Base-by-base conservation (phyloP, 768 basidiomycete species). In the Lenzites betulinus region DNA sequence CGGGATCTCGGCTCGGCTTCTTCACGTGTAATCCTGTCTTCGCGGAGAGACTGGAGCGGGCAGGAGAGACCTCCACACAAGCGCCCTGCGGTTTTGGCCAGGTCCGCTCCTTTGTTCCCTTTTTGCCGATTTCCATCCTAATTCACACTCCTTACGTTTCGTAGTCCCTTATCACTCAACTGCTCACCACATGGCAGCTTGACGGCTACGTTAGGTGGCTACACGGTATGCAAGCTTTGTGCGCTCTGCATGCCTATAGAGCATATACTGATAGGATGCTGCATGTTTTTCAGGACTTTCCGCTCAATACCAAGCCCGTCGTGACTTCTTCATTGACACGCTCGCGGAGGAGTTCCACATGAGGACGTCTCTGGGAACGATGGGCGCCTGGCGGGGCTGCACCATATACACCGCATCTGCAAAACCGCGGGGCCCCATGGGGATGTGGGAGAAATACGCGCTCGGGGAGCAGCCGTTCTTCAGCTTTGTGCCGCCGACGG, bases 181-280 rank as follows among this genome's bases (percentile, higher is more conserved):
- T 92, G 4, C 70, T 95, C 26, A 69, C 76, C 13, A 78, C 83
- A 25, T 94, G 91, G 90, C 79, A 83, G 33, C 80, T 80, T 58
- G 79, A 83, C 3, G 91, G 91, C 0, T 93, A 89, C 71, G 73
- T 90, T 46, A 81, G 89, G 43, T 94, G 93, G 93, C 74, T 93
- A 42, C 80, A 84, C 69, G 92, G 90, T 81, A 15, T 35, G 56
- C 59, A 35, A 3, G 7, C 28, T 18, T 42, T 30, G 13, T 33
- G 30, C 30, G 30, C 30, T 11, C 30, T 11, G 30, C 30, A 11
- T 20, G n/a, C 13, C 15, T 4, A 5, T 28, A n/a, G n/a, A n/a
- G 39, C 50, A 25, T 25, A 33, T 33, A 11, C 30, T 33, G 30
- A 33, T 11, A 11, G 30, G 30, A 11, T 5, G 4, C 4, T 33